Evolutionary conservation across 106 monocot species (phyloP).

Genomic region (Dioscorea dumetorum): DNA sequence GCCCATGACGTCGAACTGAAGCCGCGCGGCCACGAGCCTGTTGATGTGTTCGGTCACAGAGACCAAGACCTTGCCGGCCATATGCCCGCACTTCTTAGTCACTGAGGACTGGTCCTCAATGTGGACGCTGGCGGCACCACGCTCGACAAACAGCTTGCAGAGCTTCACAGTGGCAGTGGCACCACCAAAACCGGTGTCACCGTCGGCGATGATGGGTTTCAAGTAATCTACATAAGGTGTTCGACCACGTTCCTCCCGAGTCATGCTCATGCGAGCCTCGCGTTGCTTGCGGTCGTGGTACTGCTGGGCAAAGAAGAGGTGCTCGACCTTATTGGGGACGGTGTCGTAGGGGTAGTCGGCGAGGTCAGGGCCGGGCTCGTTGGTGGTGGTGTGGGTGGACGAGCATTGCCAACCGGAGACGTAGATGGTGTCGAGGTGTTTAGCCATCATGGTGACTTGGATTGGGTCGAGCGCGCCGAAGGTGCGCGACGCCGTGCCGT

Average conservation of each 20-base stretch:
- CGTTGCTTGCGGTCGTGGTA: slow-evolving; percentile 89
- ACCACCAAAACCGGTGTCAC: slow-evolving; percentile 86
- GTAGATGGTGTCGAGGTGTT: slow-evolving; percentile 82
- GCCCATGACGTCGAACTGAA: slow-evolving; percentile 93
- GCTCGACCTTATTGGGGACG: slow-evolving; percentile 92
- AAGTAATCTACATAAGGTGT: slow-evolving; percentile 80
- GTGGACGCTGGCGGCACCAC: slow-evolving; percentile 91
- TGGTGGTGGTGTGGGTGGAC: slow-evolving; percentile 81
- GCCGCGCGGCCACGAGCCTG: slow-evolving; percentile 75
- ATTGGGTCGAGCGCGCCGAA: slow-evolving; percentile 96
- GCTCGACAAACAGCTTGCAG: slow-evolving; percentile 93
- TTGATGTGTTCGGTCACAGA: slow-evolving; percentile 70
- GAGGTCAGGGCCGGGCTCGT: slow-evolving; percentile 96
- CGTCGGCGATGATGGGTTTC: slow-evolving; percentile 85
- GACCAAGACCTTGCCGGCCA: slow-evolving; percentile 93
- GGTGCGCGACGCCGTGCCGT: slow-evolving; percentile 80
- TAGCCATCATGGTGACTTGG: slow-evolving; percentile 92
- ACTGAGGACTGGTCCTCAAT: slow-evolving; percentile 89
- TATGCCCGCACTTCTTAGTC: slow-evolving; percentile 97
- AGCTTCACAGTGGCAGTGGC: slow-evolving; percentile 93
- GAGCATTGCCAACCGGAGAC: slow-evolving; percentile 99
- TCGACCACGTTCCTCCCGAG: slow-evolving; percentile 43
- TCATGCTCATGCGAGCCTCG: slow-evolving; percentile 73
- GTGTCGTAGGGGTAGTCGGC: slow-evolving; percentile 99
- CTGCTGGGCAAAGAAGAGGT: slow-evolving; percentile 86